Evolutionary conservation across 495 filamentous ascomycete species (phyloP).

Genomic region (Cryomyces minteri): DNA sequence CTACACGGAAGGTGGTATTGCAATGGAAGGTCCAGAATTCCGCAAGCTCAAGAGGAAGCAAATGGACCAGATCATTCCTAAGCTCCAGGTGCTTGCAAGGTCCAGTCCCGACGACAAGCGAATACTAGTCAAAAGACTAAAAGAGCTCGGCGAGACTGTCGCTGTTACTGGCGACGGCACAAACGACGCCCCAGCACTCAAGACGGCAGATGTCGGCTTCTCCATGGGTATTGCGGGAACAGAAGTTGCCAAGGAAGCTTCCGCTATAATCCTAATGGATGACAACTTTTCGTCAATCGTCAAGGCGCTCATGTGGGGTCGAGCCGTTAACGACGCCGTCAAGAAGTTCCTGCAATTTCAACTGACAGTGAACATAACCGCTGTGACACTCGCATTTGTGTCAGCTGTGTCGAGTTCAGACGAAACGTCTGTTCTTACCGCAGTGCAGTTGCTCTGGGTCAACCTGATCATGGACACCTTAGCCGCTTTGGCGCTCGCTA

Average conservation of each 20-base stretch:
- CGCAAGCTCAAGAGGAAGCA: conserved; percentile 45
- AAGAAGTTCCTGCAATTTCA: conserved; percentile 91
- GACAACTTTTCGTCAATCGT: conserved; percentile 87
- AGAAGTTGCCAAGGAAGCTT: conserved; percentile 83
- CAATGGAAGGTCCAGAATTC: conserved; percentile 72
- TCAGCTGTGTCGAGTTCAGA: conserved; percentile 49
- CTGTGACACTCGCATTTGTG: conserved; percentile 67
- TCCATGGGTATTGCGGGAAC: conserved; percentile 86
- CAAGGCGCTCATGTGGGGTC: conserved; percentile 74
- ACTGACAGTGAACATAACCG: conserved; percentile 81
- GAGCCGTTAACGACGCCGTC: conserved; percentile 75
- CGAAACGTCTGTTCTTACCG: conserved; percentile 58
- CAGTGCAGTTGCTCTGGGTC: conserved; percentile 80
- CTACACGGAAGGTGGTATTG: conserved; percentile 50
- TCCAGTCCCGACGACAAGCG: conserved; percentile 77
- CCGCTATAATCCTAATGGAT: conserved; percentile 86
- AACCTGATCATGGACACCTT: conserved; percentile 96
- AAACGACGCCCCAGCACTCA: conserved; percentile 78
- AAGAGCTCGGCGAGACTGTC: conserved; percentile 74
- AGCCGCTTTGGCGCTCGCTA: conserved; percentile 79
- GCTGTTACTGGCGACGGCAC: conserved; percentile 89
- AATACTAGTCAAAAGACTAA: conserved; percentile 58
- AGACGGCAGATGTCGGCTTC: conserved; percentile 77
- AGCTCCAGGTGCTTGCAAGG: conserved; percentile 66
- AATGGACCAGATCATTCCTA: conserved; percentile 53